Evolutionary conservation across 2,329 filamentous ascomycete genomes (phyloP).

Genomic region (Sclerotinia minor): DNA sequence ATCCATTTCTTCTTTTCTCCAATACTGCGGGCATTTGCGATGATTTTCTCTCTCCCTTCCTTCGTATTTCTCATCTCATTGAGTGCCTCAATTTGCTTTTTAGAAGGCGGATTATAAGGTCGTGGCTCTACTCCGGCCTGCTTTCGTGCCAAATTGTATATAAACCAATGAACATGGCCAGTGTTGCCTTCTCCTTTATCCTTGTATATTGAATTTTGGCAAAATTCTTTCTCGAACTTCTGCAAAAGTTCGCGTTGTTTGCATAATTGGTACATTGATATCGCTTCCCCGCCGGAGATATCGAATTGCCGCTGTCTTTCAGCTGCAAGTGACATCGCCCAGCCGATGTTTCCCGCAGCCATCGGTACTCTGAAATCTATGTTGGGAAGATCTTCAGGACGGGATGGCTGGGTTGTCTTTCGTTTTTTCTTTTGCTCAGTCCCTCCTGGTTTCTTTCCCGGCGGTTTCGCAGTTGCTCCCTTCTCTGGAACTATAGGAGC

Average conservation of each 20-base stretch:
- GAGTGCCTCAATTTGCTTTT: background rate
- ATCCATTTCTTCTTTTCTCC: background rate
- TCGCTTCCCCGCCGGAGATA: background rate
- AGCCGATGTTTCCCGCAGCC: background rate
- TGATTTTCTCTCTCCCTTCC: background rate
- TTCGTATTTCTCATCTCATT: background rate
- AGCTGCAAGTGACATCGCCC: background rate
- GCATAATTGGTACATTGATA: background rate
- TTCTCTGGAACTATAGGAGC: background rate
- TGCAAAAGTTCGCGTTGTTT: fast-evolving
- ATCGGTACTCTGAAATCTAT: background rate
- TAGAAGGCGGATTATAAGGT: background rate
- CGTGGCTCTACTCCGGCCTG: no score
- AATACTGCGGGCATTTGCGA: background rate
- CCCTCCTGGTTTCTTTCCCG: background rate
- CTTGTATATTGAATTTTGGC: background rate
- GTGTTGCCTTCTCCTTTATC: background rate
- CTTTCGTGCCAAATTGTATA: background rate
- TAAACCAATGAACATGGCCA: background rate
- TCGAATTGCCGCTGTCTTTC: no score
- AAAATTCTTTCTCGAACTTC: background rate
- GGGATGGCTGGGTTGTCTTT: background rate
- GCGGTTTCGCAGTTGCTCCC: no score
- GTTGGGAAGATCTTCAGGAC: background rate
- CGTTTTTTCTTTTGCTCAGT: background rate